These are phyloP conservation scores for Arthrocladium fulminans DNA, from an alignment of 2,329 filamentous ascomycete species.

Conservation along the genomic window DNA sequence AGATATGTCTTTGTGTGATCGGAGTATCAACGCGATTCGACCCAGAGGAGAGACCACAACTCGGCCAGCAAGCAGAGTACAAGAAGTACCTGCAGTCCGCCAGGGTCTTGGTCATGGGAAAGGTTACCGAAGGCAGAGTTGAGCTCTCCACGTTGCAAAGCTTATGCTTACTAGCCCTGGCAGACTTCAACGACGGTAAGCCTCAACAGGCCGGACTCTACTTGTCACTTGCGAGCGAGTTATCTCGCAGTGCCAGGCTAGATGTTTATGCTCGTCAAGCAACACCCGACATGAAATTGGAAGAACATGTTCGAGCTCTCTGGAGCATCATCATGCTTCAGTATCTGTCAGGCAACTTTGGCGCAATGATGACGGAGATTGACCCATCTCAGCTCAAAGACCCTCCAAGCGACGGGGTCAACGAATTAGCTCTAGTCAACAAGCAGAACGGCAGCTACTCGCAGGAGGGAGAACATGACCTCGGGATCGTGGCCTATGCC, in stretches of 20 bases:
- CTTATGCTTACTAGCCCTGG: conserved; percentile 33
- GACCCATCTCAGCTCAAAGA: conserved; percentile 11
- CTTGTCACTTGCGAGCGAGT: conserved; percentile 38
- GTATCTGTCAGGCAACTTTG: conserved; percentile 33
- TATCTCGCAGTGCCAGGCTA: conserved; percentile 39
- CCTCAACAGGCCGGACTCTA: conserved; percentile 37
- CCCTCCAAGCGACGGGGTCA: conserved; percentile 11
- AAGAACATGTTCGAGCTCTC: conserved; percentile 26
- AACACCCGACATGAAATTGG: not conserved
- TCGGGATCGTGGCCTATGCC: conserved; percentile 40
- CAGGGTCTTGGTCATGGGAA: conserved; percentile 31
- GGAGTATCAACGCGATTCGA: conserved; percentile 27
- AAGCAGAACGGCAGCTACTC: conserved; percentile 1
- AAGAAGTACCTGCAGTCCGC: conserved; percentile 16
- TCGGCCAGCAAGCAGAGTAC: conserved; percentile 17
- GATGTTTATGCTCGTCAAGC: not conserved
- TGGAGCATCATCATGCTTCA: conserved; percentile 38
- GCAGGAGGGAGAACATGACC: conserved; percentile 9
- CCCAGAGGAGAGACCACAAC: conserved; percentile 11
- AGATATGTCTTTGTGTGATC: conserved; percentile 26
- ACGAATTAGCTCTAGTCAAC: not conserved
- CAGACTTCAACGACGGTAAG: conserved; percentile 39
- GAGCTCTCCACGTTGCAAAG: conserved; percentile 38
- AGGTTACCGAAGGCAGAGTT: conserved; percentile 31
- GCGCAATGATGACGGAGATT: conserved; percentile 11